Conservation (phyloP, 495 filamentous ascomycete species). For the Corynascus novoguineensis region DNA sequence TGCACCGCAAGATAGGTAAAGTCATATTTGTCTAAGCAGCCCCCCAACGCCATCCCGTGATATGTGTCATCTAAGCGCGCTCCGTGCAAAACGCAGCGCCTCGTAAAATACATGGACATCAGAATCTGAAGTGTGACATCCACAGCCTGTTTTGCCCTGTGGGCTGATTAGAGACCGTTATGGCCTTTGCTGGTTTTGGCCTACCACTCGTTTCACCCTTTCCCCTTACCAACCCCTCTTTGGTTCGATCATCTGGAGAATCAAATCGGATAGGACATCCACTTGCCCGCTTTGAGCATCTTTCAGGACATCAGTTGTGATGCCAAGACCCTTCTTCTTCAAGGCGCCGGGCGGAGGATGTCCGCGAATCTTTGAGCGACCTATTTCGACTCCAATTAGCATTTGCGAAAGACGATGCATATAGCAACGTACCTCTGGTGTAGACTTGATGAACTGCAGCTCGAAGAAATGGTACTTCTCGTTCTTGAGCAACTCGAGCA, state of each 20-base stretch:
- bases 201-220: not conserved
- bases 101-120: constrained; percentile 2
- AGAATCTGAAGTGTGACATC: not conserved
- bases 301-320: not conserved
- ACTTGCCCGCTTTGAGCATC: not conserved
- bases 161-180: not conserved
- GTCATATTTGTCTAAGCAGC: not conserved
- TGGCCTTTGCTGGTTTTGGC: not conserved
- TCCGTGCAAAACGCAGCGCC: not conserved
- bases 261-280: not conserved
- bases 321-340: not conserved
- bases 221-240: not conserved
- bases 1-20: not conserved
- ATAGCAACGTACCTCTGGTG: constrained; percentile 62
- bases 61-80: constrained; percentile 7
- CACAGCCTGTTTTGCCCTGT: not conserved
- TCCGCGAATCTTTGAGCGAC: constrained; percentile 35
- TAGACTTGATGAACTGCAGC: constrained; percentile 81
- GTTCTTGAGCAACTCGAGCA: constrained; percentile 88
- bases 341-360: constrained; percentile 5
- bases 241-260: not conserved
- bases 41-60: not conserved
- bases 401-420: constrained; percentile 11
- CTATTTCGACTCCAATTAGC: constrained; percentile 26
- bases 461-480: constrained; percentile 85